Conservation (phyloP, 2,329 filamentous ascomycete species). For the Sporothrix schenckii region DNA sequence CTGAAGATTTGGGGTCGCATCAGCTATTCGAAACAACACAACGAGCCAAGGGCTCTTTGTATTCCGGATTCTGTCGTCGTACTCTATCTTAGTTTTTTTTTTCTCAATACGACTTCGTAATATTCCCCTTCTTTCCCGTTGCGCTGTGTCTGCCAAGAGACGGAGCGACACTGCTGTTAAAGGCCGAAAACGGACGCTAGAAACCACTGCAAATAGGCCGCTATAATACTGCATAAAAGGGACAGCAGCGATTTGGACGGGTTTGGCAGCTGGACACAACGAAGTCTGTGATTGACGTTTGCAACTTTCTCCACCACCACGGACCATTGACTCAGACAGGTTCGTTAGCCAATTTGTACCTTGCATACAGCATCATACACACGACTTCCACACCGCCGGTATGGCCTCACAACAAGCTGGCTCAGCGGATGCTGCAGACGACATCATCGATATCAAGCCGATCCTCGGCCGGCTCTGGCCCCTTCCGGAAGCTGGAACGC, state of each 20-base stretch:
- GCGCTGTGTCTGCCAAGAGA: not conserved
- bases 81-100: not conserved
- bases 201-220: not conserved
- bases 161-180: not conserved
- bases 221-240: not conserved
- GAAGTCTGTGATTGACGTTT: not conserved
- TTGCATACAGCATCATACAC: not conserved
- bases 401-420: constrained; percentile 30
- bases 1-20: not conserved
- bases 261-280: not conserved
- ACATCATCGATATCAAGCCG: constrained; percentile 64
- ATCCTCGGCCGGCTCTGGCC: constrained; percentile 75
- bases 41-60: not conserved
- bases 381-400: not conserved
- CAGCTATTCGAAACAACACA: not conserved
- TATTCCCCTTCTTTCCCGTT: not conserved
- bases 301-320: not conserved
- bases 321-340: constrained; percentile 8
- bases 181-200: constrained; percentile 9
- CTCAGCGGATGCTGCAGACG: not conserved
- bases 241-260: not conserved
- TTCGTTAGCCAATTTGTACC: not conserved
- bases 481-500: constrained; percentile 44
- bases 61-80: not conserved
- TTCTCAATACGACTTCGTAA: constrained; percentile 1